A percentile compares a stretch with the other conserved stretches of the same genome.
phyloP scores from a whole-genome alignment of 371 early-diverging fungal genomes.

The Mucor irregularis region DNA sequence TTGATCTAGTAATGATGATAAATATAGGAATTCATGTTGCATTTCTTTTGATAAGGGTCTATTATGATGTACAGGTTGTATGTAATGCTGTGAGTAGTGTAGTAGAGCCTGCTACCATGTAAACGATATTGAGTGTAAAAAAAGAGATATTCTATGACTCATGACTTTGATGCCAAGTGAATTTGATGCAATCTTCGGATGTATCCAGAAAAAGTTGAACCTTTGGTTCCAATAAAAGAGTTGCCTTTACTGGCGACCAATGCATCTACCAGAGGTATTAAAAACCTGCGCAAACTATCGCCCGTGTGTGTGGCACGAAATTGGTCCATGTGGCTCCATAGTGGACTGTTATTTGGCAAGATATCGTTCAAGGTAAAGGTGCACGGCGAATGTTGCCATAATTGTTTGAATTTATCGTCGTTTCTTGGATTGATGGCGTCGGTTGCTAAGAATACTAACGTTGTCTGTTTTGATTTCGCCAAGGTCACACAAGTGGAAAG shows the following conservation, averaged over 20 bases:
- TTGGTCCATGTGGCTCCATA: constrained; percentile 25
- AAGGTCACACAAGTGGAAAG: constrained; percentile 20
- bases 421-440: constrained; percentile 52
- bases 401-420: constrained; percentile 29
- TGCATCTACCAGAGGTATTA: constrained; percentile 32
- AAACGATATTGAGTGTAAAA: too few species aligned
- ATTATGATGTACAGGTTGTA: too few species aligned
- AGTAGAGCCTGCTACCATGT: too few species aligned
- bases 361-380: constrained; percentile 60
- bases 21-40: too few species aligned
- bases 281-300: constrained; percentile 22
- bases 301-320: constrained; percentile 20
- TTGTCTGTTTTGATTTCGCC: constrained; percentile 25
- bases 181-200: constrained; percentile 28
- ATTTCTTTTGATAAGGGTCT: too few species aligned
- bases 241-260: constrained; percentile 29
- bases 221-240: constrained; percentile 30
- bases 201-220: constrained; percentile 35
- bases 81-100: too few species aligned
- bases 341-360: constrained; percentile 8
- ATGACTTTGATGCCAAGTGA: too few species aligned
- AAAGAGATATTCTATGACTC: too few species aligned
- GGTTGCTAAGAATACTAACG: constrained; percentile 58
- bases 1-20: too few species aligned
- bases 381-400: constrained; percentile 55